phyloP scores from a whole-genome alignment of 2,329 filamentous ascomycete genomes.

The Colletotrichum sp. region DNA sequence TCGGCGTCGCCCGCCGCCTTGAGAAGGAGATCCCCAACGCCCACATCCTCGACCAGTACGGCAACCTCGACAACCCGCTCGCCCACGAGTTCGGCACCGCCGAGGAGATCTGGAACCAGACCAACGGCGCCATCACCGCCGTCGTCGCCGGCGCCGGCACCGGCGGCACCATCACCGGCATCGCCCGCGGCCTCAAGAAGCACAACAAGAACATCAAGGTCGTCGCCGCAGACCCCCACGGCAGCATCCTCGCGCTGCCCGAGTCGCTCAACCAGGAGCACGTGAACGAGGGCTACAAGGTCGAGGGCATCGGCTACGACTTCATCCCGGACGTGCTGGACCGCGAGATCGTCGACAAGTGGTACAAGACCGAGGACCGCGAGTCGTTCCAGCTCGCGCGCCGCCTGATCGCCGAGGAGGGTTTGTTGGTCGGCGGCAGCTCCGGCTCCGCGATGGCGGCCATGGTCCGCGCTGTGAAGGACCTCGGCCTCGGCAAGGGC shows the following conservation, averaged over 20 bases:
- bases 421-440: slow-evolving; percentile 89
- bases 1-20: slow-evolving; percentile 87
- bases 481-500: slow-evolving; percentile 77
- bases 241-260: slow-evolving; percentile 88
- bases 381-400: slow-evolving; percentile 93
- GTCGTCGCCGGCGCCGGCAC: slow-evolving; percentile 93
- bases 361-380: slow-evolving; percentile 97
- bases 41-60: slow-evolving; percentile 96
- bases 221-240: slow-evolving; percentile 89
- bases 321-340: slow-evolving; percentile 95
- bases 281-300: slow-evolving; percentile 89
- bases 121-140: slow-evolving; percentile 78
- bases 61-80: slow-evolving; percentile 87
- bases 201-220: slow-evolving; percentile 87
- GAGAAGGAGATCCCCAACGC: slow-evolving; percentile 97
- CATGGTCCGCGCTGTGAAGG: slow-evolving; percentile 76
- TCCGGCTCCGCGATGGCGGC: slow-evolving; percentile 92
- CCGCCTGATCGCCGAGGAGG: slow-evolving; percentile 90
- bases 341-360: slow-evolving; percentile 80
- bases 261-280: slow-evolving; percentile 79
- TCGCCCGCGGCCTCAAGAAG: slow-evolving; percentile 85
- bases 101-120: slow-evolving; percentile 95
- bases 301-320: slow-evolving; percentile 98
- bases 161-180: slow-evolving; percentile 91
- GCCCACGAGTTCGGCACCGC: slow-evolving; percentile 95